A percentile compares a stretch with the other conserved stretches of the same genome.
Conservation (phyloP, 441 rosid species). For the Eutrema salsugineum region DNA sequence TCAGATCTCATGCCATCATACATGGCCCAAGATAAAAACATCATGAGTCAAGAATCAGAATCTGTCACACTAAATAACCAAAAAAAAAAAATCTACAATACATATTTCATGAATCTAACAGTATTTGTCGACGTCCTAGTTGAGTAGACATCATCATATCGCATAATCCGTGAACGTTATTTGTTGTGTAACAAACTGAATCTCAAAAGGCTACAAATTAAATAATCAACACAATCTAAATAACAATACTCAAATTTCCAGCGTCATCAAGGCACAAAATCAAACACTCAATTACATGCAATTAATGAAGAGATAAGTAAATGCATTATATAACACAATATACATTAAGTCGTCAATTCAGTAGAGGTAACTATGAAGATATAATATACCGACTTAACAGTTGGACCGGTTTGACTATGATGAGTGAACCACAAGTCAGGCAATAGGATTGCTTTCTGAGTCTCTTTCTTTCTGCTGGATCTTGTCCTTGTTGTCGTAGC, state of each 20-base stretch:
- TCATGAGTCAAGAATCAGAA: background rate
- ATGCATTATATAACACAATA: background rate
- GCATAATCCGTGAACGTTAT: background rate
- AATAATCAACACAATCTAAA: background rate
- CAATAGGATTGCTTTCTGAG: background rate
- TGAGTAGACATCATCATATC: background rate
- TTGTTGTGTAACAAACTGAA: background rate
- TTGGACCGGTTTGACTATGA: background rate
- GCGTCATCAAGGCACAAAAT: background rate
- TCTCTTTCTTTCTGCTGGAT: background rate
- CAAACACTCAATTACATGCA: background rate
- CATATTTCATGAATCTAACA: background rate
- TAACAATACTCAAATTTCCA: background rate
- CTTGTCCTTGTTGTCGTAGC: background rate
- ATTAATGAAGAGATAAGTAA: background rate
- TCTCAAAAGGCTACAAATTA: background rate
- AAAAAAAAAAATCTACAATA: background rate
- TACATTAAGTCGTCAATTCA: background rate
- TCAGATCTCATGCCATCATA: background rate
- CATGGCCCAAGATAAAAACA: background rate
- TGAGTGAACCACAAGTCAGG: constrained; percentile 13
- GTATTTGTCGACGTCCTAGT: background rate
- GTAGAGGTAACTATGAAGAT: background rate
- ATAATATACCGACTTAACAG: background rate
- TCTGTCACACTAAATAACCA: background rate